Evolutionary conservation across 2,329 filamentous ascomycete species (phyloP).

Genomic region (Clonostachys solani): DNA sequence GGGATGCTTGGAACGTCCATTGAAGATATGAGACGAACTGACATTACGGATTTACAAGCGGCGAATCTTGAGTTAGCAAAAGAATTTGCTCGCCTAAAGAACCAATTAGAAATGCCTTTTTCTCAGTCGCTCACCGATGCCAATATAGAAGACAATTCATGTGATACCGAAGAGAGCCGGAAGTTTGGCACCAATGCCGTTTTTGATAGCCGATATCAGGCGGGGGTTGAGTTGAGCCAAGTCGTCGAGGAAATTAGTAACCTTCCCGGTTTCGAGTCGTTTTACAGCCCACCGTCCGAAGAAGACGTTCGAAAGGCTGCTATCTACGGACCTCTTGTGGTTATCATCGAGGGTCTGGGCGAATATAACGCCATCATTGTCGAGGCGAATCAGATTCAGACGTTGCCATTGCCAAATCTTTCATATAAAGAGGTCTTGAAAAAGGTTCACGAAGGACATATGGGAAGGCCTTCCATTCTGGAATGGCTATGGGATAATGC

Average conservation of each 20-base stretch:
- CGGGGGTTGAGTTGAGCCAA: neutral
- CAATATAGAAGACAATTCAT: neutral
- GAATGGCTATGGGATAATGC: slow-evolving; percentile 23
- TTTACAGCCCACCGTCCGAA: neutral
- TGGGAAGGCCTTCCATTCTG: slow-evolving; percentile 3
- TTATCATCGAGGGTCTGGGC: slow-evolving; percentile 16
- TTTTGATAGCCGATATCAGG: neutral
- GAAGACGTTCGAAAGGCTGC: slow-evolving; percentile 7
- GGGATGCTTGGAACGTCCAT: slow-evolving; percentile 13
- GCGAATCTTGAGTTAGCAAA: neutral
- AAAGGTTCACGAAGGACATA: neutral
- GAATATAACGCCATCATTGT: slow-evolving; percentile 21
- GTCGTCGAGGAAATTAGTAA: neutral
- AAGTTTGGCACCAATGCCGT: neutral
- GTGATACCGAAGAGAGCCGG: neutral
- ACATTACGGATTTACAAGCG: neutral
- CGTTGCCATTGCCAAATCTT: neutral
- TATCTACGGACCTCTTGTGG: slow-evolving; percentile 13
- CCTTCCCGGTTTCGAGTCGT: neutral
- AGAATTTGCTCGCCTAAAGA: neutral
- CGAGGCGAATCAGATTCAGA: slow-evolving; percentile 6
- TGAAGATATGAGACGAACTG: slow-evolving; percentile 10
- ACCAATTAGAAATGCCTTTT: neutral
- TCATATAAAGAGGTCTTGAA: neutral
- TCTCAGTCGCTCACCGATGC: neutral